Conservation (phyloP, 768 basidiomycete genomes). For the Xerocomus potaroensis region DNA sequence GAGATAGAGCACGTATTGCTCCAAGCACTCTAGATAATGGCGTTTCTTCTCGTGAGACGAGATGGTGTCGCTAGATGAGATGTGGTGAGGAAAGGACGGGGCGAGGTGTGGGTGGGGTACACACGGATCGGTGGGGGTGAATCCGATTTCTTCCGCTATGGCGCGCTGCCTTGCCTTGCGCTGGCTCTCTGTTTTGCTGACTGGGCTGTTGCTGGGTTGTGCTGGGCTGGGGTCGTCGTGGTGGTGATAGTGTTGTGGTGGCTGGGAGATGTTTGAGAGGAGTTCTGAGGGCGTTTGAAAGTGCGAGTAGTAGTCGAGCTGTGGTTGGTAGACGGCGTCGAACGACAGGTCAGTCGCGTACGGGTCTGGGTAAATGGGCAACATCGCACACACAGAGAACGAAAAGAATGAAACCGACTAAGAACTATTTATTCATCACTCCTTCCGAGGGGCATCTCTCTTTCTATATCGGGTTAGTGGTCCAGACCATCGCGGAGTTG, state of each 20-base stretch:
- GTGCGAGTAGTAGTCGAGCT: conserved; percentile 32
- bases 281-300: conserved; percentile 68
- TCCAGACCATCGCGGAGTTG: conserved; percentile 20
- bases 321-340: too few relatives aligned
- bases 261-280: conserved; percentile 39
- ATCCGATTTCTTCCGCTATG: conserved; percentile 52
- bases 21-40: conserved; percentile 67
- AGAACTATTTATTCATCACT: too few relatives aligned
- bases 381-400: too few relatives aligned
- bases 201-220: too few relatives aligned
- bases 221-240: conserved; percentile 11
- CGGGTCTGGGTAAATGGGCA: conserved; percentile 4
- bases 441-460: too few relatives aligned
- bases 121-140: conserved; percentile 59
- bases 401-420: too few relatives aligned
- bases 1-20: conserved; percentile 64
- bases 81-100: background rate
- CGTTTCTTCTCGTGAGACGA: conserved; percentile 78
- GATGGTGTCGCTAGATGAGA: conserved; percentile 52
- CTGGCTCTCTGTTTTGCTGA: conserved; percentile 42
- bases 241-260: conserved; percentile 6
- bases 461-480: conserved; percentile 1
- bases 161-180: conserved; percentile 57
- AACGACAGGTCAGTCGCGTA: too few relatives aligned
- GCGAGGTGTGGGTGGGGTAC: conserved; percentile 15